phyloP scores from a whole-genome alignment of 1,284 basidiomycete genomes.

The Xerocomus minutiporus region DNA sequence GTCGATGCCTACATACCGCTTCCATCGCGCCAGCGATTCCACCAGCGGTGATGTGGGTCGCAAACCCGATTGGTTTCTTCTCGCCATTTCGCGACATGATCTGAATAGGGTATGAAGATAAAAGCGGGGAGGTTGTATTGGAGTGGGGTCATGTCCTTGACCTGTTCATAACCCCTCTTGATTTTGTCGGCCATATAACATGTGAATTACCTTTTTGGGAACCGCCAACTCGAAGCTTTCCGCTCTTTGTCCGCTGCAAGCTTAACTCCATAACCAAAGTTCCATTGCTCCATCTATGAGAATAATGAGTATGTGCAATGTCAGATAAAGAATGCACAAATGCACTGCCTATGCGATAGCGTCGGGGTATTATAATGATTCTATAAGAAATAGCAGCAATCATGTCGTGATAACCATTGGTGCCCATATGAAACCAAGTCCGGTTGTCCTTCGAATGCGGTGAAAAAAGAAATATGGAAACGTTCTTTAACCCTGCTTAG shows the following conservation, averaged over 20 bases:
- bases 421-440: constrained; percentile 5
- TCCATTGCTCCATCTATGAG: constrained; percentile 6
- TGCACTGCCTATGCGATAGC: constrained; percentile 8
- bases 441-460: not conserved
- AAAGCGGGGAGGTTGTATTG: not conserved
- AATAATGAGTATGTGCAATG: constrained; percentile 3
- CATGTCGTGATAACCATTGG: constrained; percentile 3
- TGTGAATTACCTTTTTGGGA: constrained; percentile 28
- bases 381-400: constrained; percentile 15
- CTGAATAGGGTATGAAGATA: not conserved
- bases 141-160: constrained; percentile 1
- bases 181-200: constrained; percentile 13
- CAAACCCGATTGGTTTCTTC: constrained; percentile 77
- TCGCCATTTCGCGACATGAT: constrained; percentile 56
- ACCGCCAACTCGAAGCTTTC: constrained; percentile 11
- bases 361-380: constrained; percentile 20
- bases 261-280: not conserved
- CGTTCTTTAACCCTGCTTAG: constrained; percentile 9
- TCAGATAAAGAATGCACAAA: constrained; percentile 10
- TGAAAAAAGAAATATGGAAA: constrained; percentile 2
- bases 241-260: constrained; percentile 22
- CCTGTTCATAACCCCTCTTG: not conserved
- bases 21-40: constrained; percentile 90
- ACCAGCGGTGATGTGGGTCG: constrained; percentile 88
- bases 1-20: constrained; percentile 54